These are phyloP conservation scores for Saccharomycopsis malanga DNA, from an alignment of 805 yeast species.

Conservation along the genomic window DNA sequence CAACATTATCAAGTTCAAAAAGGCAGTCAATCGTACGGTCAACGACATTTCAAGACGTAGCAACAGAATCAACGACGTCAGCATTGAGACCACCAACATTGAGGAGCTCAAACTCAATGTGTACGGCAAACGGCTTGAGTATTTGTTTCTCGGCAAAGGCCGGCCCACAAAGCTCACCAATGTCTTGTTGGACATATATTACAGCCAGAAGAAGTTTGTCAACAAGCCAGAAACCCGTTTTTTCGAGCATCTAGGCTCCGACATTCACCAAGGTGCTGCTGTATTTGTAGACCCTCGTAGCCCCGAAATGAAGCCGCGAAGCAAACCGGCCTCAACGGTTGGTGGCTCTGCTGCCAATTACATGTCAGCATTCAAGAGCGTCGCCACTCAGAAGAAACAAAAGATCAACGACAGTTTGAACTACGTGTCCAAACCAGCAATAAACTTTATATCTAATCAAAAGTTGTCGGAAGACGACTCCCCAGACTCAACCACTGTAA, in stretches of 20 bases:
- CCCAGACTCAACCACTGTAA: neutral
- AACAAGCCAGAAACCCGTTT: conserved; percentile 3
- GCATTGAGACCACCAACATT: conserved; percentile 31
- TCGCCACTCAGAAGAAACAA: conserved; percentile 15
- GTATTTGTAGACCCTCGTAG: neutral
- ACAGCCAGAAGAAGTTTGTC: conserved; percentile 22
- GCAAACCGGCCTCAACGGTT: no score
- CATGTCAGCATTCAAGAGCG: conserved; percentile 17
- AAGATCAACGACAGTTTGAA: conserved; percentile 14
- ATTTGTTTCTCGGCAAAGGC: conserved; percentile 30
- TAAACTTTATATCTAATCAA: neutral
- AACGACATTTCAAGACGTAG: conserved; percentile 44
- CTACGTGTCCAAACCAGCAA: conserved; percentile 17
- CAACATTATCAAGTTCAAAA: conserved; percentile 43
- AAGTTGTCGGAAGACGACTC: neutral
- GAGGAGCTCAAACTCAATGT: conserved; percentile 28
- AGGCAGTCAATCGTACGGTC: conserved; percentile 65
- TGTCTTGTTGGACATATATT: conserved; percentile 34
- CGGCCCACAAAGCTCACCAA: conserved; percentile 30
- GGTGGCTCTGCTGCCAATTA: conserved; percentile 14
- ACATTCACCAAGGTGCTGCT: neutral
- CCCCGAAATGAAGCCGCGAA: neutral
- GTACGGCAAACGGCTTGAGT: conserved; percentile 30
- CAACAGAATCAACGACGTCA: conserved; percentile 29
- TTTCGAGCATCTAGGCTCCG: conserved; percentile 2